Percentiles rank a stretch among this genome's conserved stretches.
phyloP scores from a whole-genome alignment of 2,329 filamentous ascomycete genomes.

The Beauveria australis region DNA sequence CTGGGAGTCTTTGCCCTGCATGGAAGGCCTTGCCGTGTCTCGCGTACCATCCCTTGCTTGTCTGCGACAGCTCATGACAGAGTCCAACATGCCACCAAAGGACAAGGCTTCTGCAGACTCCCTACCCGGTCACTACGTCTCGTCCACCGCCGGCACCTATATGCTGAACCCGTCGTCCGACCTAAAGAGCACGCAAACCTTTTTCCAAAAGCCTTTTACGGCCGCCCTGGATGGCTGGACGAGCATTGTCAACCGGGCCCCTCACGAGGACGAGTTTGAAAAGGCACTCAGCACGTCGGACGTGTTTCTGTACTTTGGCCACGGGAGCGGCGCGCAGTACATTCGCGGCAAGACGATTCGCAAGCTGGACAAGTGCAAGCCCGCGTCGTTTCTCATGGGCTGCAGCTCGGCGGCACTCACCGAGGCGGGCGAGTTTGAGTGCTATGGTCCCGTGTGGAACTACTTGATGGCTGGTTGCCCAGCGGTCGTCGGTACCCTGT shows the following conservation, averaged over 20 bases:
- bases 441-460: conserved; percentile 81
- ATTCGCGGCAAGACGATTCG: conserved; percentile 79
- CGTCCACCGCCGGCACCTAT: conserved; percentile 54
- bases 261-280: conserved; percentile 72
- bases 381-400: conserved; percentile 84
- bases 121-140: conserved; percentile 44
- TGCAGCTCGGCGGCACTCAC: conserved; percentile 76
- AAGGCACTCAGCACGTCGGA: conserved; percentile 56
- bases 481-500: conserved; percentile 84
- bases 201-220: conserved; percentile 56
- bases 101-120: neutral
- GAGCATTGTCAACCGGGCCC: conserved; percentile 58
- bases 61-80: conserved; percentile 66
- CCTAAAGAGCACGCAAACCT: conserved; percentile 68
- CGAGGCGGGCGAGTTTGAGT: conserved; percentile 80
- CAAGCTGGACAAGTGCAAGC: conserved; percentile 63
- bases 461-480: conserved; percentile 85
- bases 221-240: conserved; percentile 59
- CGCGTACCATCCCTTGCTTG: conserved; percentile 81
- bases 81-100: conserved; percentile 24
- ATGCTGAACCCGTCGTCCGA: conserved; percentile 88
- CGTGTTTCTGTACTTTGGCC: conserved; percentile 87
- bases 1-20: conserved; percentile 90
- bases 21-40: conserved; percentile 71
- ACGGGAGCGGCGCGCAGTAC: conserved; percentile 91